phyloP scores from a whole-genome alignment of 495 filamentous ascomycete genomes.

The Apiosordaria backusii region DNA sequence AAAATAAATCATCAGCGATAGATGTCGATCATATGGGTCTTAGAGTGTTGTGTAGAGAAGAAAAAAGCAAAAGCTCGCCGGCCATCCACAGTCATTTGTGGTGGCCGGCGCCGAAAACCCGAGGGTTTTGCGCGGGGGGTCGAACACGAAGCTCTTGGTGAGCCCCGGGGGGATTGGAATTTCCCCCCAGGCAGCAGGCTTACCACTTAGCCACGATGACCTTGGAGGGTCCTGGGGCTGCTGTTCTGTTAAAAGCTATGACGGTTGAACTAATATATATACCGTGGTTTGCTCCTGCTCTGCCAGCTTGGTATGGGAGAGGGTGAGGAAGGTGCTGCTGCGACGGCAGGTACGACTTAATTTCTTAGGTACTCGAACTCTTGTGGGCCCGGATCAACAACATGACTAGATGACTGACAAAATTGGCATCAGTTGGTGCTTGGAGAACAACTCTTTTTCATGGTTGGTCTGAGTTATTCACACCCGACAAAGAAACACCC shows the following conservation, averaged over 20 bases:
- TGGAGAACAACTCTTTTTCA: too few relatives aligned
- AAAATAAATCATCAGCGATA: neutral
- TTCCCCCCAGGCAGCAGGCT: too few relatives aligned
- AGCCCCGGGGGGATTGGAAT: too few relatives aligned
- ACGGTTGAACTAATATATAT: neutral
- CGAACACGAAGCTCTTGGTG: too few relatives aligned
- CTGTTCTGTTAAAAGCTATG: too few relatives aligned
- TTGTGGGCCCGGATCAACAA: too few relatives aligned
- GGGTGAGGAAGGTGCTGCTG: neutral
- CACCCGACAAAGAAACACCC: slow-evolving; percentile 31
- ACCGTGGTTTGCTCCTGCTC: neutral
- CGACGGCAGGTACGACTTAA: neutral
- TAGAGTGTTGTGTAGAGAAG: neutral
- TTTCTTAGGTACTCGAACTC: too few relatives aligned
- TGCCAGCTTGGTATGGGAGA: neutral
- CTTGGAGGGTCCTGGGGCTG: too few relatives aligned
- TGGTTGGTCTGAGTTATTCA: too few relatives aligned
- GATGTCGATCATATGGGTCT: neutral
- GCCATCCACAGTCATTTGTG: neutral
- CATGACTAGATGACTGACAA: too few relatives aligned
- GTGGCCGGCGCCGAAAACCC: neutral
- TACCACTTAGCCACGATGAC: too few relatives aligned
- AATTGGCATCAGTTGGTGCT: neutral
- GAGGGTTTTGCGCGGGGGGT: too few relatives aligned
- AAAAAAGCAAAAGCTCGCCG: neutral